Conservation (phyloP, 306 rosid species). For the Pterocarpus santalinus region DNA sequence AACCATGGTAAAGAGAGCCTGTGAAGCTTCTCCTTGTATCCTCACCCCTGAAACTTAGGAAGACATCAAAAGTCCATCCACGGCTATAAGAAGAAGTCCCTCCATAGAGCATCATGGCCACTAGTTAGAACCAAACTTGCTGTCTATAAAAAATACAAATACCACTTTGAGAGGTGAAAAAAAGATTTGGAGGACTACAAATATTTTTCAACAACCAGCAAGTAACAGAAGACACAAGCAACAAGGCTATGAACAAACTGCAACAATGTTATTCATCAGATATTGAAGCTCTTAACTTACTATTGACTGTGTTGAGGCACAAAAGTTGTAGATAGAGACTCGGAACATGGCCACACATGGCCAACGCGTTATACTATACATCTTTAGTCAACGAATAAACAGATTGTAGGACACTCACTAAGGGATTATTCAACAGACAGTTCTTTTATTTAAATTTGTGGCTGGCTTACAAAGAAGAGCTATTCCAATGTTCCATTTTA, state of each 20-base stretch:
- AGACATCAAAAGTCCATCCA: too few species aligned
- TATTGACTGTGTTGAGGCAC: background rate
- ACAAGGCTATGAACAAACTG: background rate
- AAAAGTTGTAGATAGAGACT: too few species aligned
- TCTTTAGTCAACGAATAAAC: slow-evolving; percentile 4
- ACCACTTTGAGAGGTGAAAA: background rate
- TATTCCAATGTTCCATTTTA: background rate
- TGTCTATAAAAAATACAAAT: too few species aligned
- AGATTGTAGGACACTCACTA: background rate
- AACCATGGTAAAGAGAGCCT: too few species aligned
- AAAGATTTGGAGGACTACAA: background rate
- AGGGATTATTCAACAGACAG: background rate
- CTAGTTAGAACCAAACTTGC: too few species aligned
- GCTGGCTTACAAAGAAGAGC: background rate
- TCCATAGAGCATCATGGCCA: too few species aligned
- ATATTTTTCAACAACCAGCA: background rate
- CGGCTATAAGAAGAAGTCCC: too few species aligned
- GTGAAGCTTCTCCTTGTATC: too few species aligned
- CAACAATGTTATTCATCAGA: background rate
- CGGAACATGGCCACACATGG: too few species aligned
- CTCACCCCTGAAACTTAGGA: too few species aligned
- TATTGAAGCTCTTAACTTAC: background rate
- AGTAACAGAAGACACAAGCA: background rate
- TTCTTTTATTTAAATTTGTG: too few species aligned
- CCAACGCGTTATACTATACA: background rate